Evolutionary conservation across 352 stramenopile genomes (phyloP), one percentile per base, ranked within the genome.

Genomic region (Saprolegnia parasitica): DNA sequence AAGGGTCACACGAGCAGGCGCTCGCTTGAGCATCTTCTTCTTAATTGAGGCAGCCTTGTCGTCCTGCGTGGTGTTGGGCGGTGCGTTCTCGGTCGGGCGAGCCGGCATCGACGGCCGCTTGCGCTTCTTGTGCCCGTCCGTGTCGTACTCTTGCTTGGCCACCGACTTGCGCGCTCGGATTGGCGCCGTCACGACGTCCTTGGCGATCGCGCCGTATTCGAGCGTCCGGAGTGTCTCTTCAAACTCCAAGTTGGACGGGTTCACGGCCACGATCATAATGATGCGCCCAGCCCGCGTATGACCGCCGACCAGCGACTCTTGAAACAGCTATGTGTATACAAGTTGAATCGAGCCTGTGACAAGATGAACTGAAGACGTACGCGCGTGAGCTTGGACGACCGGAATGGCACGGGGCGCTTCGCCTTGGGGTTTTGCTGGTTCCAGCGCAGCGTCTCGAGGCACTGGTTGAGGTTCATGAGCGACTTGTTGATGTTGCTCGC

Each of bases 401-500:
- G 88, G 73, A 98, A 99, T 0, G 97, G 97, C n/a, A 99, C 90
- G 55, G 98, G 89, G 56, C 95, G 91, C 71, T 94, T 80, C 42
- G 76, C 77, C 1, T 68, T 74, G 0, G 81, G 83, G 54, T 90
- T 84, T 65, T 92, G 83, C 63, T 97, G 89, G 65, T 98, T 98
- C 75, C 83, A 93, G 0, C 96, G 88, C 78, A 99, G 82, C 21
- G 87, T 95, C 65, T 98, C 91, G 2, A 99, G 80, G 72, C 96
- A 99, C 47, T 90, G 86, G 92, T 98, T 99, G 26, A 99, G 85
- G 56, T 98, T 98, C 93, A 98, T 98, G 5, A 99, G 78, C 21
- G 91, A 98, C 20, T 87, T 88, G 85, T 99, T 99, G 75, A 99
- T 99, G 71, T 97, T 91, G 71, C 93, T 97, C n/a, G 96, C 95